Evolutionary conservation across 2,329 filamentous ascomycete species (phyloP).

Genomic region (Colletotrichum karsti): DNA sequence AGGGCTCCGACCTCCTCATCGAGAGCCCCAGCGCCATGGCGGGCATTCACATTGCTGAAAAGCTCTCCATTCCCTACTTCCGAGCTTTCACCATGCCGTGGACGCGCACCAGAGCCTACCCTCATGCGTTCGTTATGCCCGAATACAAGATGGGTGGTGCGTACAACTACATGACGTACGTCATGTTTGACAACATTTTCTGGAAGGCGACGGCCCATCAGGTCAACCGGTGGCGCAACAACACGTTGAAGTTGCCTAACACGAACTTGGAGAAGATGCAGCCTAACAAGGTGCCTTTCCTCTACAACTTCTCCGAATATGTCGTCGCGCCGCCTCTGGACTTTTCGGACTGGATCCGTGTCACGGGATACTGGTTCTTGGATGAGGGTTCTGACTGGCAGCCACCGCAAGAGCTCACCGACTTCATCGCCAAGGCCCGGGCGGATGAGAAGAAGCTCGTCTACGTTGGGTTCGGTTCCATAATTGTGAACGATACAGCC

Average conservation of each 20-base stretch:
- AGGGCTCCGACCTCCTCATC: slow-evolving; percentile 88
- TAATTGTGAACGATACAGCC: slow-evolving; percentile 89
- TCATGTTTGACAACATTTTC: slow-evolving; percentile 96
- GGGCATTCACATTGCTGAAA: slow-evolving; percentile 96
- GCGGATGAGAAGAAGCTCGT: slow-evolving; percentile 89
- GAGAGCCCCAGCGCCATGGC: slow-evolving; percentile 98
- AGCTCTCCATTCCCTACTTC: slow-evolving; percentile 92
- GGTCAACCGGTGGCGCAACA: slow-evolving; percentile 92
- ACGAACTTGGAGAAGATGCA: slow-evolving; percentile 92
- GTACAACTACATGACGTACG: slow-evolving; percentile 95
- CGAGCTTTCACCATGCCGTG: slow-evolving; percentile 98
- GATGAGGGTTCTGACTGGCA: slow-evolving; percentile 76
- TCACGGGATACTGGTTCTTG: slow-evolving; percentile 98
- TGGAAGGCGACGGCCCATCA: slow-evolving; percentile 94
- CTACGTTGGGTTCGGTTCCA: slow-evolving; percentile 96
- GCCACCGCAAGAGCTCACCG: slow-evolving; percentile 77
- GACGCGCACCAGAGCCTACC: slow-evolving; percentile 94
- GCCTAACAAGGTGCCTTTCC: slow-evolving; percentile 95
- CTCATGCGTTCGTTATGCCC: slow-evolving; percentile 93
- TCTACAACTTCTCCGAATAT: slow-evolving; percentile 95
- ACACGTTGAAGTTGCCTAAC: slow-evolving; percentile 77
- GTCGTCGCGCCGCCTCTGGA: slow-evolving; percentile 95
- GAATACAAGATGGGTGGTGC: slow-evolving; percentile 93
- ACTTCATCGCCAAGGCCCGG: slow-evolving; percentile 86
- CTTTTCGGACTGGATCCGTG: slow-evolving; percentile 96